phyloP scores from a whole-genome alignment of 208 protist genomes.

The Tritrichomonas foetus region DNA sequence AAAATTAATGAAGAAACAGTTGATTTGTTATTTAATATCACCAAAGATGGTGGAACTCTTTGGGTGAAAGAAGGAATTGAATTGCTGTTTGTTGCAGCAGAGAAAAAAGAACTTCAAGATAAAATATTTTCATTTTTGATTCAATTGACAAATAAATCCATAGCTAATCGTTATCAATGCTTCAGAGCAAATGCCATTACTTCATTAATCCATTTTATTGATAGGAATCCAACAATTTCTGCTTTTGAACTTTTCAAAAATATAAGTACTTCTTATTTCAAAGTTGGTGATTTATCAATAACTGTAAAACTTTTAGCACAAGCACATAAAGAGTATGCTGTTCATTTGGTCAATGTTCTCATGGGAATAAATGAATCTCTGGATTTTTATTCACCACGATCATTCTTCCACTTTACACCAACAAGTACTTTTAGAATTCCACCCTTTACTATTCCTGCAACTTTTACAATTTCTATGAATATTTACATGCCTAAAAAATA shows the following conservation, averaged over 20 bases:
- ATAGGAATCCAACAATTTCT: background rate
- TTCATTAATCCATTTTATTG: background rate
- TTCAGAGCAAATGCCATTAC: background rate
- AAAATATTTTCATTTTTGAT: background rate
- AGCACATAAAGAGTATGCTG: background rate
- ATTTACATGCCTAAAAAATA: background rate
- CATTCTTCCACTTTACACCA: background rate
- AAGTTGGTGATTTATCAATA: background rate
- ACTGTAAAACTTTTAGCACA: background rate
- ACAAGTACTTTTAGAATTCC: background rate
- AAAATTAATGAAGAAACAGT: background rate
- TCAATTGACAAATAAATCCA: background rate
- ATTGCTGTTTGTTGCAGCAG: no score
- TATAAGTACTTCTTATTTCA: background rate
- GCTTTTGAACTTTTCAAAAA: no score
- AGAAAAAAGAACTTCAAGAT: no score
- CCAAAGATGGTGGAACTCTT: no score
- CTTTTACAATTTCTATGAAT: background rate
- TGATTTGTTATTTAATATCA: background rate
- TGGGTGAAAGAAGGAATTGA: no score
- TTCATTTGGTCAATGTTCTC: background rate
- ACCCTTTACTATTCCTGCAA: background rate
- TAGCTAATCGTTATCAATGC: conserved; percentile 21
- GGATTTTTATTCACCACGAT: background rate
- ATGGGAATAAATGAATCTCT: background rate